Percentiles rank a stretch among this genome's conserved stretches.
These are phyloP conservation scores for Fagus crenata DNA, from an alignment of 306 rosid genomes.

Conservation along the genomic window DNA sequence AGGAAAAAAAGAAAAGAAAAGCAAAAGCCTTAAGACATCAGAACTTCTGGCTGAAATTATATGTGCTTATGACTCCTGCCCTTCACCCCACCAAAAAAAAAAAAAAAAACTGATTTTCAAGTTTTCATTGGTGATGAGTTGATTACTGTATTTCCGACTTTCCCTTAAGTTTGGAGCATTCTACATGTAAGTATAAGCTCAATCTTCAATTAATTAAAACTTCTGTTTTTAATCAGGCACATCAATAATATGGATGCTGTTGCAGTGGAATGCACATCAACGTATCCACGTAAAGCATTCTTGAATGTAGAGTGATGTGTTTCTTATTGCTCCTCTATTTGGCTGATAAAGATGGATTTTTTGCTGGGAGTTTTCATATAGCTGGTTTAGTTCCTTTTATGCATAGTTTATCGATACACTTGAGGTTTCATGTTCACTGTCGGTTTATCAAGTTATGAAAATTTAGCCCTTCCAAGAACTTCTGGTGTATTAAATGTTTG, in stretches of 20 bases:
- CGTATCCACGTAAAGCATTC: constrained; percentile 39
- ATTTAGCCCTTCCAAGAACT: not conserved
- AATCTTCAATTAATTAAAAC: not conserved
- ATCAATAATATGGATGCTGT: constrained; percentile 83
- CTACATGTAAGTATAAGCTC: constrained; percentile 5
- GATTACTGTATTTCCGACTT: not conserved
- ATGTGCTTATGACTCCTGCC: constrained; percentile 1
- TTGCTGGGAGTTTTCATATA: too few relatives aligned
- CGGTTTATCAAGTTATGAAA: not conserved
- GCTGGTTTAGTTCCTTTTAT: not conserved
- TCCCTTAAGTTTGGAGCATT: constrained; percentile 10
- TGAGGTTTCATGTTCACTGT: not conserved
- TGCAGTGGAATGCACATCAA: constrained; percentile 77
- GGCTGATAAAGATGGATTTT: not conserved
- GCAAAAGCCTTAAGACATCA: not conserved
- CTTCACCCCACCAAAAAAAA: not conserved
- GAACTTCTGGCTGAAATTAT: constrained; percentile 8
- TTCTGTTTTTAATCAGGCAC: constrained; percentile 56
- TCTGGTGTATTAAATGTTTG: not conserved
- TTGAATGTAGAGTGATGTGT: constrained; percentile 29
- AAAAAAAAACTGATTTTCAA: not conserved
- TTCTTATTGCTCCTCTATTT: not conserved
- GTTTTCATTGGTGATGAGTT: not conserved
- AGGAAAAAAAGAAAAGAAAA: not conserved
- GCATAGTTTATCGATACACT: not conserved